These are phyloP conservation scores for Starmerella vaccinii DNA, from an alignment of 805 yeast species.

Conservation along the genomic window DNA sequence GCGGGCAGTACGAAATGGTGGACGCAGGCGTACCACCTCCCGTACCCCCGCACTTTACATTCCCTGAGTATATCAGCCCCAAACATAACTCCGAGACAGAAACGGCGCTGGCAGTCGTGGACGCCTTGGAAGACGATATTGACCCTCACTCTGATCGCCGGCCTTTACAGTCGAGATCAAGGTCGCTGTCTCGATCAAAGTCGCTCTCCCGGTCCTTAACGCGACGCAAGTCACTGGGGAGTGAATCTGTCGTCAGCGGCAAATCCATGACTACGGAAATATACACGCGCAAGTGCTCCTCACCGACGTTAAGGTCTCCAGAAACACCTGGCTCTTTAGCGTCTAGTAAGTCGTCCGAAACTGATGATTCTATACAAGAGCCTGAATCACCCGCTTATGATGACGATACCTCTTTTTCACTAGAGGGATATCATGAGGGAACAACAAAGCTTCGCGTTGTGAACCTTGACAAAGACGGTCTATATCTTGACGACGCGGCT, in stretches of 20 bases:
- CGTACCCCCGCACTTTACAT: conserved; percentile 19
- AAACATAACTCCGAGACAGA: conserved; percentile 7
- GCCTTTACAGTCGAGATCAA: neutral
- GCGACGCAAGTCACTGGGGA: neutral
- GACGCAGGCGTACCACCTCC: conserved; percentile 23
- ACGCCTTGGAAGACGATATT: conserved; percentile 12
- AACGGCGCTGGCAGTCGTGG: conserved; percentile 17
- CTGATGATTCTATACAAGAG: conserved; percentile 2
- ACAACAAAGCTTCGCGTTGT: conserved; percentile 20
- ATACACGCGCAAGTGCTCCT: conserved; percentile 22
- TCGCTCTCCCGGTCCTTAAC: conserved; percentile 1
- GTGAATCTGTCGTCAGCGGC: neutral
- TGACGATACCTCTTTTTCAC: conserved; percentile 10
- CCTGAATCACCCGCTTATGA: conserved; percentile 9
- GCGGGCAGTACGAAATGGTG: neutral
- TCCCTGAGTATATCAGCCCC: neutral
- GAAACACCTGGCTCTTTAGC: neutral
- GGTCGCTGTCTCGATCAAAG: conserved; percentile 3
- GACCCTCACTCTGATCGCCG: conserved; percentile 2
- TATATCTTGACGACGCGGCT: neutral
- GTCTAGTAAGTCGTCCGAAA: neutral
- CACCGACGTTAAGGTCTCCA: conserved; percentile 1
- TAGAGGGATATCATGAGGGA: conserved; percentile 22
- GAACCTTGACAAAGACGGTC: conserved; percentile 11
- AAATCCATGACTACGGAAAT: conserved; percentile 13